Base-by-base conservation (phyloP, 257 asterid species). In the Solanum corneliomulleri region DNA sequence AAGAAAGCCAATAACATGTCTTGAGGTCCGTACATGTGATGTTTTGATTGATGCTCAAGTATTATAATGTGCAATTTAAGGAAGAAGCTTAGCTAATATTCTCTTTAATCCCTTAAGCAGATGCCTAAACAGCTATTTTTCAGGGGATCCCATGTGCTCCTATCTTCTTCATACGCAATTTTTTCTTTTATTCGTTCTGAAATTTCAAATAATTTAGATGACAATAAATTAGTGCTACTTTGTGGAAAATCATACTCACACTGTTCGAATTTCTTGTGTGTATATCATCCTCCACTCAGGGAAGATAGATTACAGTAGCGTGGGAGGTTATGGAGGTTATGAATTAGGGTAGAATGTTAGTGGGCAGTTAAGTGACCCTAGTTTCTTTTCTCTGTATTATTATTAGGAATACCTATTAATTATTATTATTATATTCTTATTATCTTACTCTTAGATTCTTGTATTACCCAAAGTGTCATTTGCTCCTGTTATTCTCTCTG, bases 11-110 rank as follows among this genome's bases (percentile, higher is more conserved):
- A 27, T 47, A 47, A 47, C 68, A 80, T 80, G 68, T 80, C 42
- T 80, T 33, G 84, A 80, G 44, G 84, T 80, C 84, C 84, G 84
- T 80, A 80, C 84, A 80, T 80, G 84, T 80, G 84, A 80, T 80
- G 84, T 37, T 80, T 37, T 47, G 47, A 52, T 52, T 52, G 60
- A 52, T 52, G 23, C 60, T 52, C 21, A 52, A 52, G 60, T 52
- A 52, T 52, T 52, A 52, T 52, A 52, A 47, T 75, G 83, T 47
- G 68, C 68, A 80, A 47, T 80, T 80, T 80, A 80, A 45, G 68
- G 27, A 80, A 80, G 42, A 47, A 80, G 84, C 42, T 77, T 25
- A 77, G 76, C 76, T 31, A 69, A 7, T 77, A 77, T 15, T 77
- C 83, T 47, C 25, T 56, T 49, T 80, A 80, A 80, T 80, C 68